Evolutionary conservation across 768 basidiomycete genomes (phyloP), one percentile per base, ranked within the genome.

Genomic region (Dentipellis fragilis): DNA sequence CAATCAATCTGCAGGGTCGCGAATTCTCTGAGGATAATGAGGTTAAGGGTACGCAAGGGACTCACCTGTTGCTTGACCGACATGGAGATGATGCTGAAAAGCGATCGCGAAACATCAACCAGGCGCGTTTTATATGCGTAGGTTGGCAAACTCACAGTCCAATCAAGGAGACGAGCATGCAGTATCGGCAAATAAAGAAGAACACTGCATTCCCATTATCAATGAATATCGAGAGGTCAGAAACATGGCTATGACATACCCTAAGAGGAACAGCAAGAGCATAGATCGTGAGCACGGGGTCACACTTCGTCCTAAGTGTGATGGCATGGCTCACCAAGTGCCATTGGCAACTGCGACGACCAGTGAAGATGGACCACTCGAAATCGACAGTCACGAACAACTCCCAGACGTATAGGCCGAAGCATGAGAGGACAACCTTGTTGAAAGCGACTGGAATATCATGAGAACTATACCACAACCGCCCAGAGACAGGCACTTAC

Each of bases 361-460:
- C 64, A 34, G 73, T 76, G 42, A 87, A 55, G 35, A 88, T 65
- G 29, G 85, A 84, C 77, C 78, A 79, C 62, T 89, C 86, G 59
- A 89, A 88, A 58, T 75, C 75, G 56, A 67, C 77, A 12, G 86
- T 85, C 61, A 74, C 69, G 59, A 81, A 73, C 42, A 87, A 58
- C 63, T 87, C 86, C 84, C 84, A 87, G 29, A 83, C 53, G 59
- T 84, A 84, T 50, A 84, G 67, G 16, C 86, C 86, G 58, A 81
- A 83, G 53, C 85, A 73, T 16, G 72, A 70, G 62, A 83, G 83
- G 23, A 84, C 74, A 39, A 85, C 66, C 61, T 81, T 80, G 46
- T 70, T 71, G 63, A 86, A 85, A 51, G 77, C 75, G 54, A 71
- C 85, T 87, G 56, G 6, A 29, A 29, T 29, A 29, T 29, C 29